These are phyloP conservation scores for Solanum pinnatisectum DNA, from an alignment of 257 asterid species.

Conservation along the genomic window DNA sequence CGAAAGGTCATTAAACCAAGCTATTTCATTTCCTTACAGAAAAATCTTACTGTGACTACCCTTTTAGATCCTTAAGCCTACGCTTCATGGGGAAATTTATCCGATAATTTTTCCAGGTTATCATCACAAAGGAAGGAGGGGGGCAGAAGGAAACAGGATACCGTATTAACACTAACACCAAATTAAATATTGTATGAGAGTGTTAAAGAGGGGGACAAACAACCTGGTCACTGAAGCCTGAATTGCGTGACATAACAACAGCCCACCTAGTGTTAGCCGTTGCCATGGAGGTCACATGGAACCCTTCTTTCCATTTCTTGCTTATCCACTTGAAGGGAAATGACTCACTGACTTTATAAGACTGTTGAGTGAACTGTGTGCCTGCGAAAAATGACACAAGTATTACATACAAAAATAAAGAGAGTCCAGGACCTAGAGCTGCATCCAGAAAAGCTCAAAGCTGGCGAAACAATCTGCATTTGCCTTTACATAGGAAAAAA, in stretches of 20 bases:
- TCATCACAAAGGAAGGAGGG: neutral
- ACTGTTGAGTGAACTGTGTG: slow-evolving; percentile 30
- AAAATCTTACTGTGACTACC: neutral
- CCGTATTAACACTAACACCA: neutral
- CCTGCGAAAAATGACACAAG: slow-evolving; percentile 9
- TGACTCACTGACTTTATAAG: slow-evolving; percentile 39
- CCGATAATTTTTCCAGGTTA: neutral
- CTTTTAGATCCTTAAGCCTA: neutral
- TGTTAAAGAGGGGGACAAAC: neutral
- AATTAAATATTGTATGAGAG: neutral
- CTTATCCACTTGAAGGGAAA: slow-evolving; percentile 45
- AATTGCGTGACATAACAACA: slow-evolving; percentile 38
- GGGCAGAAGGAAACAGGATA: neutral
- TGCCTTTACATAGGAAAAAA: neutral
- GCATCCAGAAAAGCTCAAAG: neutral
- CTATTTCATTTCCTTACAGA: neutral
- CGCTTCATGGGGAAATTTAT: neutral
- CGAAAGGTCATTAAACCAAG: neutral
- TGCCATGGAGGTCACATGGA: slow-evolving; percentile 42
- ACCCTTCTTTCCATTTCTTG: slow-evolving; percentile 48
- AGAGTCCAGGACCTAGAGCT: neutral
- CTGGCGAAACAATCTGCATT: neutral
- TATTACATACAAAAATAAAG: neutral
- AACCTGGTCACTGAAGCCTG: slow-evolving; percentile 42
- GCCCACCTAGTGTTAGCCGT: slow-evolving; percentile 44